phyloP scores from a whole-genome alignment of 805 yeast species.

The Kodamaea lidongshanica region DNA sequence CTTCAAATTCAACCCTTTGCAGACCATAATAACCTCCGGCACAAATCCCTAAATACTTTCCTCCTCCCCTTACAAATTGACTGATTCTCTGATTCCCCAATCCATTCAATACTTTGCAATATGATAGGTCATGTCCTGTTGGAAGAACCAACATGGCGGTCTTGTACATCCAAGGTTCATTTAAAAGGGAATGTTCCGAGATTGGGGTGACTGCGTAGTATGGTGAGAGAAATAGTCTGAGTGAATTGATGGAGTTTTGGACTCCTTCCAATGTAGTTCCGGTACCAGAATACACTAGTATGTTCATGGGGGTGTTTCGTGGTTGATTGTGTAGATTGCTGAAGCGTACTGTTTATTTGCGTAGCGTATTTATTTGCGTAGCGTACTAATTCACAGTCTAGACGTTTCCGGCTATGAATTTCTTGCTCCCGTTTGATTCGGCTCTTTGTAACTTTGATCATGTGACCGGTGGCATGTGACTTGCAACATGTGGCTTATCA shows the following conservation, averaged over 20 bases:
- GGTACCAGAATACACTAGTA: slow-evolving; percentile 36
- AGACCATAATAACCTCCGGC: slow-evolving; percentile 91
- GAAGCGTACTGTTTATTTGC: no score
- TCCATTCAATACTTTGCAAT: slow-evolving; percentile 67
- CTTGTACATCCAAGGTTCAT: slow-evolving; percentile 84
- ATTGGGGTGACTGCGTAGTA: slow-evolving; percentile 78
- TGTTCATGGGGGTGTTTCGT: no score
- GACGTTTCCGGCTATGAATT: no score
- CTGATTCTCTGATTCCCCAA: slow-evolving; percentile 53
- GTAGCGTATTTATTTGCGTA: no score
- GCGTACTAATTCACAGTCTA: no score
- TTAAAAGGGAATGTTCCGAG: slow-evolving; percentile 51
- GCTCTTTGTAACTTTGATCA: no score
- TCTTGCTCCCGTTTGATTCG: no score
- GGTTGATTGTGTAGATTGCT: no score
- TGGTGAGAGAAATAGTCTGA: slow-evolving; percentile 72
- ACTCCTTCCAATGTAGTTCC: slow-evolving; percentile 88
- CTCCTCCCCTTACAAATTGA: slow-evolving; percentile 69
- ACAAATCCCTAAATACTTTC: slow-evolving; percentile 79
- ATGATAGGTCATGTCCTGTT: slow-evolving; percentile 94
- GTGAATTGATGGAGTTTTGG: slow-evolving; percentile 71
- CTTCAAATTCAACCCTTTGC: slow-evolving; percentile 73
- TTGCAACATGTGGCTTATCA: no score
- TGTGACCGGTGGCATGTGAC: no score
- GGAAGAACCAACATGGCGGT: slow-evolving; percentile 80